Evolutionary conservation across 148 eudicot species (phyloP), one percentile per base, ranked within the genome.

Genomic region (Hydrangea macrophylla): DNA sequence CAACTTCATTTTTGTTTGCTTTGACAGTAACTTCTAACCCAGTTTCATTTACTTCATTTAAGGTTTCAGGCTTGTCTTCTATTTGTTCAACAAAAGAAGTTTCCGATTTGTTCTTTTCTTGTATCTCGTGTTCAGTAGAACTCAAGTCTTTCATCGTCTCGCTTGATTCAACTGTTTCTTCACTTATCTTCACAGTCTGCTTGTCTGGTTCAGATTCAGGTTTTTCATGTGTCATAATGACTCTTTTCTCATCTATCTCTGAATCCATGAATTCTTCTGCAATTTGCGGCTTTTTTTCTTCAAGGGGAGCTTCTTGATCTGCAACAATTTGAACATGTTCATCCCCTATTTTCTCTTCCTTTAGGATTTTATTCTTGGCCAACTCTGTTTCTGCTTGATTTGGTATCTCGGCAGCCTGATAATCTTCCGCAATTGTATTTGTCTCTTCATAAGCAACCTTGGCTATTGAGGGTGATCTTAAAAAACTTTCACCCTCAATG

Each of bases 401-500:
- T 48, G 22, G 53, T 48, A 11, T 48, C n/a, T 48, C 53, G 12
- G 56, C 32, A 42, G 53, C 68, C 64, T 45, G 7, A 27, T 17
- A 32, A 36, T 65, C 35, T 58, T 56, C 60, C 28, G 65, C 39
- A 2, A 13, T 25, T 30, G 27, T 70, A 35, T 32, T 55, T n/a
- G 1, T 26, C 25, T 54, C 74, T 25, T 69, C 55, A 13, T 0
- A n/a, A 37, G 50, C 64, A 67, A 71, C 68, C 68, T 65, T 66
- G 62, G 64, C 62, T 66, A 70, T 74, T 40, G 56, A 39, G 81
- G 70, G 78, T 42, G 82, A 65, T 71, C 57, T 42, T 65, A 65
- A 60, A 81, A 69, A 79, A 76, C 13, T 35, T 62, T 70, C 80
- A 70, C 80, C 73, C 71, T 70, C 73, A 50, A 37, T 55, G 57